Base-by-base conservation (phyloP, 208 protist species). In the Leishmania mexicana region DNA sequence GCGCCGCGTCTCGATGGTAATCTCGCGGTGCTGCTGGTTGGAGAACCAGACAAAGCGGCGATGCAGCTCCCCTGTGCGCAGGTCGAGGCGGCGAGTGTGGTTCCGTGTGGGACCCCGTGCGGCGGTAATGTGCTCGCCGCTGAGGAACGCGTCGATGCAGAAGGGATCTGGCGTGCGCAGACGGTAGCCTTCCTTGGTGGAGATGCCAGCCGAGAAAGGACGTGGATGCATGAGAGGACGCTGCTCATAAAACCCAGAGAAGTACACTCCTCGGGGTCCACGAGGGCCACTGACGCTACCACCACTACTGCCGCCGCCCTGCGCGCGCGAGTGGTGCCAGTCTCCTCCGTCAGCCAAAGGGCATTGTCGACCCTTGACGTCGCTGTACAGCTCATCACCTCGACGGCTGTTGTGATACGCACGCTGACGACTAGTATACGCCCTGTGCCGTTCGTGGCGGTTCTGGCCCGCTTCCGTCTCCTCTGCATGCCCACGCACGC, bases 121-220 rank as follows among this genome's bases (percentile, higher is more conserved):
- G 17, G 86, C 73, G 83, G 85, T 95, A 40, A 98, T 93, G 78
- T 96, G 92, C 78, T 96, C 90, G 60, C 93, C 92, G 42, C 89
- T 91, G 31, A 98, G 82, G 83, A 95, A 96, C 3, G 96, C 91
- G 71, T 96, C 90, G 47, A 98, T 85, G 79, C 92, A 93, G 82
- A 97, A 96, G 19, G 95, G 86, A 78, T 98, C 93, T 1, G 95
- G 95, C 28, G 92, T 91, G 80, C 84, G 79, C 73, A 95, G 89
- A 35, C 95, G 87, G 79, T 93, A 96, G 54, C 87, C 88, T 49
- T 96, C 93, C 65, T 87, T 88, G 42, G 75, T 83, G 45, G 78
- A 87, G 80, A 87, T 47, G 67, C 83, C 83, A 1, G 85, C 80
- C 5, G 86, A 86, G 64, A 89, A 89, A 57, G 83, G 78, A 42